These are phyloP conservation scores for Hura crepitans DNA, from an alignment of 441 rosid genomes.

Conservation along the genomic window DNA sequence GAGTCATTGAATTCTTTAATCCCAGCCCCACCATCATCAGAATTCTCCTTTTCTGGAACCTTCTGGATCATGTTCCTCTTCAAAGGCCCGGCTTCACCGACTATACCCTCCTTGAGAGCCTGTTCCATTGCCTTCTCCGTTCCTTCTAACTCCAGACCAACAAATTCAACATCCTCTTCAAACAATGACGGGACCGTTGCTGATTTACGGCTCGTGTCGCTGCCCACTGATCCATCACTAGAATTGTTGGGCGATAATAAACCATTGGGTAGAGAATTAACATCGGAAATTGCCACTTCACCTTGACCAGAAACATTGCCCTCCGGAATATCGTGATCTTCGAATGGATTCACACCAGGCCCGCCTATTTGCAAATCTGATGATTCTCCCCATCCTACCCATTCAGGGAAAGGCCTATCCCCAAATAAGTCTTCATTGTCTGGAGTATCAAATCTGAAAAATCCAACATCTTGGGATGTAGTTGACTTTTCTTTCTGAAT, in stretches of 20 bases:
- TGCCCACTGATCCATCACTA: constrained; percentile 37
- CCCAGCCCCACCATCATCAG: constrained; percentile 49
- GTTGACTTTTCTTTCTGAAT: constrained; percentile 27
- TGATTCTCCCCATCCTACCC: constrained; percentile 85
- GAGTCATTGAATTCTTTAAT: constrained; percentile 82
- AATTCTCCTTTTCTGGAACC: constrained; percentile 46
- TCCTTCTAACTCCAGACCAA: constrained; percentile 88
- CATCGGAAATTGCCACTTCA: constrained; percentile 35
- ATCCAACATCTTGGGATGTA: constrained; percentile 37
- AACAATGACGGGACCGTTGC: constrained; percentile 59
- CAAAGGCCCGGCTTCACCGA: constrained; percentile 89
- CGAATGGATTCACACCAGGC: constrained; percentile 59
- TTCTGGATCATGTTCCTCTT: constrained; percentile 49
- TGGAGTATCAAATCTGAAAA: constrained; percentile 56
- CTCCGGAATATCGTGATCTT: constrained; percentile 42
- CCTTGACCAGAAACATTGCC: constrained; percentile 32
- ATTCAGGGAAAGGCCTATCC: constrained; percentile 62
- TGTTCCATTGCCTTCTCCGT: constrained; percentile 94
- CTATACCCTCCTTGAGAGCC: constrained; percentile 89
- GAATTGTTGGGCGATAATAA: constrained; percentile 34
- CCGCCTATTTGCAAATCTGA: constrained; percentile 52
- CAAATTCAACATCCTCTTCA: constrained; percentile 96
- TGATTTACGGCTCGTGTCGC: constrained; percentile 42
- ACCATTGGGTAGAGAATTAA: constrained; percentile 50
- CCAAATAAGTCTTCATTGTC: constrained; percentile 50